These are phyloP conservation scores for Suhomyces kilbournensis DNA, from an alignment of 805 yeast species.

Conservation along the genomic window DNA sequence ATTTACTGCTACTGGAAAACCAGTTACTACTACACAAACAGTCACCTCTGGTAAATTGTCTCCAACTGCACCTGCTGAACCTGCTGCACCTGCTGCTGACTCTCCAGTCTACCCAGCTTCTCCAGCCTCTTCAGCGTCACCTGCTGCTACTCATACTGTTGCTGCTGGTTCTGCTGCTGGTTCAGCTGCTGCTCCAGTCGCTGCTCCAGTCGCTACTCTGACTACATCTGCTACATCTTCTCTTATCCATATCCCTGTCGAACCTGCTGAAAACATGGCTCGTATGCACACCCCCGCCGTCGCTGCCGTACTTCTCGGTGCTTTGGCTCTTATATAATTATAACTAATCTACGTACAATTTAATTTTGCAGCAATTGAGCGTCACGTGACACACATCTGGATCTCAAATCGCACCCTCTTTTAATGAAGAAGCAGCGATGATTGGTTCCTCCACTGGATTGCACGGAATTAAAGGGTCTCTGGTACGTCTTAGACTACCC, in stretches of 20 bases:
- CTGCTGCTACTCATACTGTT: slow-evolving; percentile 2
- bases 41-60: not conserved
- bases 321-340: slow-evolving; percentile 11
- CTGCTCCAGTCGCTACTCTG: slow-evolving; percentile 5
- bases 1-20: not conserved
- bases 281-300: slow-evolving; percentile 10
- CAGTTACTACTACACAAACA: not conserved
- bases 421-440: not conserved
- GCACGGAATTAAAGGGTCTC: not conserved
- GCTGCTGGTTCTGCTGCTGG: not conserved
- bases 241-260: slow-evolving; percentile 4
- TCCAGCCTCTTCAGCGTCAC: not conserved
- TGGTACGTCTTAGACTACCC: not conserved
- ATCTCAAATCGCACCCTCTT: not conserved
- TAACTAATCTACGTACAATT: too few relatives aligned
- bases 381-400: not conserved
- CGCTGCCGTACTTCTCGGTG: slow-evolving; percentile 14
- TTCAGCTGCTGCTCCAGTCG: not conserved
- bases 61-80: not conserved
- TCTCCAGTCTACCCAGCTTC: not conserved
- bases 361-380: not conserved
- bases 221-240: not conserved
- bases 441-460: not conserved
- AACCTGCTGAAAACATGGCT: slow-evolving; percentile 6
- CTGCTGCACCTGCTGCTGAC: not conserved